Evolutionary conservation across 2,329 filamentous ascomycete species (phyloP).

Genomic region (Stachybotrys elegans): DNA sequence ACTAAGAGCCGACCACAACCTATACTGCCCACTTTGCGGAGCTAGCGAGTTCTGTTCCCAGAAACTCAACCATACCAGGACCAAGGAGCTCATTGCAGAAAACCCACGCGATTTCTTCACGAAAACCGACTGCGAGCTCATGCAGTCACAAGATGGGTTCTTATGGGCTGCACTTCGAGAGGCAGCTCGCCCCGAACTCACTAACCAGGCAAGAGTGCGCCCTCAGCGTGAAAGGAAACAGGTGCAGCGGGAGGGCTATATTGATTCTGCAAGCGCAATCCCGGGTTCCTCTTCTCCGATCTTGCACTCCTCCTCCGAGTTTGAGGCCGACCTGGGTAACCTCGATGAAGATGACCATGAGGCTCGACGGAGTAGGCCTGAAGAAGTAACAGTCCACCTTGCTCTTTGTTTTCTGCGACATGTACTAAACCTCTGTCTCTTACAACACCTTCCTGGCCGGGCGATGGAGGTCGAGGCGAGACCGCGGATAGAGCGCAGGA

Average conservation of each 20-base stretch:
- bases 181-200: background rate
- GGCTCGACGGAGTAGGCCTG: constrained; percentile 1
- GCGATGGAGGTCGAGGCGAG: background rate
- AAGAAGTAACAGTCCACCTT: constrained; percentile 5
- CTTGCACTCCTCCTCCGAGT: background rate
- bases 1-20: background rate
- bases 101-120: background rate
- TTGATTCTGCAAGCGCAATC: background rate
- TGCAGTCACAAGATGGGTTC: background rate
- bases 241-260: background rate
- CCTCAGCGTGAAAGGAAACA: background rate
- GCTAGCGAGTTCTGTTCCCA: background rate
- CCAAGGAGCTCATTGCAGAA: background rate
- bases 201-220: background rate
- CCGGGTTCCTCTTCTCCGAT: background rate
- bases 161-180: background rate
- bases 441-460: background rate
- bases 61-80: background rate
- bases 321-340: background rate
- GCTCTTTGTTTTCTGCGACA: background rate
- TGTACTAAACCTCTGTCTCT: constrained; percentile 1
- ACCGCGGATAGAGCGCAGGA: constrained; percentile 1
- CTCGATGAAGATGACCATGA: constrained; percentile 4
- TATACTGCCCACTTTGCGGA: background rate
- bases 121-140: background rate